phyloP scores from a whole-genome alignment of 345 rosid genomes.

The Iberis pinnata region DNA sequence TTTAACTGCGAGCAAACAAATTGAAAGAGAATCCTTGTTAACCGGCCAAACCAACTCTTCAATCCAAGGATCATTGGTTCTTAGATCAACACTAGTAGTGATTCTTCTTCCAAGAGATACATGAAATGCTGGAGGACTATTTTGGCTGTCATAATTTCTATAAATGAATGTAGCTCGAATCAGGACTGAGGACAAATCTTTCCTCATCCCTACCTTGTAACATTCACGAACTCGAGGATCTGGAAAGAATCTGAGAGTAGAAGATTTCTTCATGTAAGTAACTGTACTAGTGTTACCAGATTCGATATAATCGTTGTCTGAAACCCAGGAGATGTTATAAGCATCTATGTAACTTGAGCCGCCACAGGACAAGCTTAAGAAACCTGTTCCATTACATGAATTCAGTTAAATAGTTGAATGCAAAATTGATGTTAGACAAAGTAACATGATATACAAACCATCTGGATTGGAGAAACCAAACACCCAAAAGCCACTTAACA shows the following conservation, averaged over 20 bases:
- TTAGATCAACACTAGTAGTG: conserved; percentile 50
- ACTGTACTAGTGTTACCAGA: conserved; percentile 49
- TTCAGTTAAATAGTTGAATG: conserved; percentile 4
- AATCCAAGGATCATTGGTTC: conserved; percentile 60
- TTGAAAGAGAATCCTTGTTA: conserved; percentile 38
- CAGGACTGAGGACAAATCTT: conserved; percentile 51
- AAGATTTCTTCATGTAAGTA: conserved; percentile 32
- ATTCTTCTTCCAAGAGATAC: conserved; percentile 67
- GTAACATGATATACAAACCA: conserved; percentile 35
- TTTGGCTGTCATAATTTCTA: conserved; percentile 60
- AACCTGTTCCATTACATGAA: conserved; percentile 45
- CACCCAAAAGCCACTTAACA: conserved; percentile 34
- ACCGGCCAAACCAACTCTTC: conserved; percentile 71
- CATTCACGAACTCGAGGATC: conserved; percentile 41
- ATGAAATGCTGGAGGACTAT: conserved; percentile 58
- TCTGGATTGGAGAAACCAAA: conserved; percentile 48
- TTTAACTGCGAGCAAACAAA: conserved; percentile 50
- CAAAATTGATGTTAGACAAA: background rate
- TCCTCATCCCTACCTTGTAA: conserved; percentile 53
- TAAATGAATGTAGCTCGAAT: conserved; percentile 66
- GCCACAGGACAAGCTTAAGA: conserved; percentile 80
- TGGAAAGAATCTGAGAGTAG: conserved; percentile 60
- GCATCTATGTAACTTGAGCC: conserved; percentile 44
- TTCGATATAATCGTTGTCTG: conserved; percentile 48
- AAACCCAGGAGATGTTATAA: conserved; percentile 55